Conservation (phyloP, 2,329 filamentous ascomycete genomes). For the Harringtonia aguacate region DNA sequence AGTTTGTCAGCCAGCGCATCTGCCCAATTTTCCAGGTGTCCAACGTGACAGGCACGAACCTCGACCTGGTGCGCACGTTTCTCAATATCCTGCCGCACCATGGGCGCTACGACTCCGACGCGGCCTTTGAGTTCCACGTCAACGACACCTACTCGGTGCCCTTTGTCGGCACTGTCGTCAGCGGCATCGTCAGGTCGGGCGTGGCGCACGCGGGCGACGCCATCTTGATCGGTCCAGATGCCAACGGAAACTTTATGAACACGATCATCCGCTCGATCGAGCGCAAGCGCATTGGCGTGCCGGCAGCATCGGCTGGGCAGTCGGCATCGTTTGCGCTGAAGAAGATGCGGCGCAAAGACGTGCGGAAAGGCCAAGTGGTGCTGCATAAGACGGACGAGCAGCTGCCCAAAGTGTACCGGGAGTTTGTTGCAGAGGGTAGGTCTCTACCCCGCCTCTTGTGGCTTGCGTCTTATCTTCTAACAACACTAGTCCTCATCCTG, state of each 20-base stretch:
- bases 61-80: conserved; percentile 86
- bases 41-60: conserved; percentile 86
- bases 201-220: conserved; percentile 85
- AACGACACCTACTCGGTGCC: conserved; percentile 98
- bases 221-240: conserved; percentile 82
- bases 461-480: background rate
- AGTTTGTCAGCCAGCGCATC: conserved; percentile 91
- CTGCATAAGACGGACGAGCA: conserved; percentile 71
- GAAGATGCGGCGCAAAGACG: conserved; percentile 78
- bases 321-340: conserved; percentile 87
- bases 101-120: conserved; percentile 79
- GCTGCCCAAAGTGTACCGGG: conserved; percentile 57
- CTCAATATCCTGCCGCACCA: conserved; percentile 92
- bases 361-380: conserved; percentile 96
- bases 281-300: conserved; percentile 81
- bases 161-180: conserved; percentile 92
- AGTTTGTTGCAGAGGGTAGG: conserved; percentile 69
- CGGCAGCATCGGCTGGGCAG: conserved; percentile 81
- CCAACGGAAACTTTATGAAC: conserved; percentile 75
- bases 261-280: conserved; percentile 90
- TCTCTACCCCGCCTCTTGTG: background rate
- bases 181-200: conserved; percentile 81
- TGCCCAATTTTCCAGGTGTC: conserved; percentile 97
- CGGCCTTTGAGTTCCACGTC: conserved; percentile 86
- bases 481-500: conserved; percentile 65